Evolutionary conservation across 2,329 filamentous ascomycete species (phyloP), one percentile per base, ranked within the genome.

Genomic region (Colletotrichum neosansevieriae): DNA sequence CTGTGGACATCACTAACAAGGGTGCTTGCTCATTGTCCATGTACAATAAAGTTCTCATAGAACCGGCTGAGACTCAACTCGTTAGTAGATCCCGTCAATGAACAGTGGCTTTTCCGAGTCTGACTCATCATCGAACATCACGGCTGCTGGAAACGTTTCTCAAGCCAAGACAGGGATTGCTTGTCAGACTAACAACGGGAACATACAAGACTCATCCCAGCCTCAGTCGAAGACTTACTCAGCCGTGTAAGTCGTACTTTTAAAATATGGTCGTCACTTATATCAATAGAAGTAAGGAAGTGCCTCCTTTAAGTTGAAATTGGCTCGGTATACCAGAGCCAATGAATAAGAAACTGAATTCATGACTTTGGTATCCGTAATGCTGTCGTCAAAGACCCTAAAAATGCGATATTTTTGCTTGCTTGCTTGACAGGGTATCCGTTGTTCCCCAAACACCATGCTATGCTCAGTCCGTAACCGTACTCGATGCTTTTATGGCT

Each of bases 391-490:
- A 65, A 58, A 56, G 47, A 65, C 61, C 61, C 50, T 65, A 60
- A 57, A 51, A 65, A 68, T 68, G 61, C 65, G 61, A 65, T 15
- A 60, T 49, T 42, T 64, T 45, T 36, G 40, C 53, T 58, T 36
- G 51, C 56, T 60, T 60, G 58, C 47, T 61, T 29, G 61, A 68
- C 47, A 58, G 65, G 61, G 54, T 68, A 68, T 68, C 65, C 65
- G 49, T 56, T 49, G 63, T 64, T 58, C 54, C 50, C 58, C 53
- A 59, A 68, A 68, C 61, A 68, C 65, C 65, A 42, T 60, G 65
- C 65, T 68, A 65, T 68, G 65, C 65, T 65, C 61, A 65, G 65
- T 61, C 62, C 65, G 24, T 65, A 68, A 65, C 61, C 54, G 54
- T 68, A 68, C 54, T 59, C 40, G 61, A 60, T 65, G 57, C 61